Percentiles rank a stretch among this genome's conserved stretches.
phyloP scores from a whole-genome alignment of 345 rosid species.

The Psidium friedrichsthalianum region DNA sequence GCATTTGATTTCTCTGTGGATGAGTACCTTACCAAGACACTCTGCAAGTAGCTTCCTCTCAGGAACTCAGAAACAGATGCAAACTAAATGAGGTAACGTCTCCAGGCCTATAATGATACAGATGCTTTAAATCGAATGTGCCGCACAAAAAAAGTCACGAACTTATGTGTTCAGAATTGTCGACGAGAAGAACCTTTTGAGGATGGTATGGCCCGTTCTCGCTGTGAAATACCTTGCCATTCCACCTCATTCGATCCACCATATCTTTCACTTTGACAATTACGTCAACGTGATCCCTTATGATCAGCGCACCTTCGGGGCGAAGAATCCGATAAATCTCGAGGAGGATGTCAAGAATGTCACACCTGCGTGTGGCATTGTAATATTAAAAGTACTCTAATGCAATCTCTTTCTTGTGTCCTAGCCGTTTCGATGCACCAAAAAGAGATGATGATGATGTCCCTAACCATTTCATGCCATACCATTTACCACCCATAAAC shows the following conservation, averaged over 20 bases:
- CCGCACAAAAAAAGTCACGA: background rate
- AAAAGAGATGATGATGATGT: background rate
- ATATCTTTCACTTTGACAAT: conserved; percentile 31
- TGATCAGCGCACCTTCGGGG: conserved; percentile 43
- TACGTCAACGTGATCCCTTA: conserved; percentile 40
- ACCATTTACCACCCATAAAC: background rate
- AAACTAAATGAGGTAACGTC: background rate
- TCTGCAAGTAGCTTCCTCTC: background rate
- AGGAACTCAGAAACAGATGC: background rate
- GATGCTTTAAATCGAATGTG: background rate
- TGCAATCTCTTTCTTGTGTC: background rate
- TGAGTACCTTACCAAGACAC: background rate
- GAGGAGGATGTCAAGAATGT: conserved; percentile 37
- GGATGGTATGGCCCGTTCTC: conserved; percentile 32
- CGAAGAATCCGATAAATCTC: conserved; percentile 56
- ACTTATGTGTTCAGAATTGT: conserved; percentile 3
- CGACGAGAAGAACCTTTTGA: conserved; percentile 29
- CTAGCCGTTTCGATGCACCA: background rate
- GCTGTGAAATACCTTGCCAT: conserved; percentile 22
- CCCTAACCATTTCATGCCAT: background rate
- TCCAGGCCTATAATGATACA: background rate
- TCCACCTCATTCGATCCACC: conserved; percentile 37
- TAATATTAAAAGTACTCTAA: background rate
- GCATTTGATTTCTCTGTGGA: background rate
- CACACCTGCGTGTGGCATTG: conserved; percentile 31